Evolutionary conservation across 345 rosid species (phyloP), one percentile per base, ranked within the genome.

Genomic region (Iberis pinnata): DNA sequence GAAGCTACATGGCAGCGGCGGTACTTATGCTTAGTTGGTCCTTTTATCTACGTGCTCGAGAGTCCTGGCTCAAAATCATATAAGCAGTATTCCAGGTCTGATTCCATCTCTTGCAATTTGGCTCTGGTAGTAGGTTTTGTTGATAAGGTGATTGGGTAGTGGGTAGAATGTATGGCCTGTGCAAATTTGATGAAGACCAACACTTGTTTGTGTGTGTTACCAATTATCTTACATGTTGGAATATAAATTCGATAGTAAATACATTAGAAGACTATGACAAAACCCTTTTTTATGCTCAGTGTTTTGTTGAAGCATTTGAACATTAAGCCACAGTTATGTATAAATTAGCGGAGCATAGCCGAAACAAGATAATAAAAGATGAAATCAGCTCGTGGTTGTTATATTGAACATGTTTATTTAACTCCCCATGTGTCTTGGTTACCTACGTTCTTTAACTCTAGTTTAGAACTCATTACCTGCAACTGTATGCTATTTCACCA

Each of bases 1-100:
- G 98, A 85, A 67, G 96, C 98, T 74, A 72, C 76, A 27, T 92
- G 98, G 98, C 81, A 83, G 80, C 74, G 75, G 51, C 79, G 84
- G 39, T 92, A 85, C 73, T 61, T 83, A 37, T 92, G 81, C 76
- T 75, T 92, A 53, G 96, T 88, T 60, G 98, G 98, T 47, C 86
- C 98, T 44, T 85, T 80, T 57, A 75, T 92, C 31, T 92, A 85
- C 62, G 73, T 80, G 47, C 84, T 92, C 31, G 95, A 85, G 64
- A 65, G 70, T 62, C 96, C 88, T 33, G 70, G 60, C 45, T 76
- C 95, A 45, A 81, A 74, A 73, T 73, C 98, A 35, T 92, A 92
- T 58, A 88, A 80, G 75, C 84, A 85, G 53, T 88, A 78, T 64
- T 36, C 81, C 85, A 92, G 98, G 98, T 92, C 12, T 46, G 45